Evolutionary conservation across 1,284 basidiomycete species (phyloP).

Genomic region (Neonothopanus nambi): DNA sequence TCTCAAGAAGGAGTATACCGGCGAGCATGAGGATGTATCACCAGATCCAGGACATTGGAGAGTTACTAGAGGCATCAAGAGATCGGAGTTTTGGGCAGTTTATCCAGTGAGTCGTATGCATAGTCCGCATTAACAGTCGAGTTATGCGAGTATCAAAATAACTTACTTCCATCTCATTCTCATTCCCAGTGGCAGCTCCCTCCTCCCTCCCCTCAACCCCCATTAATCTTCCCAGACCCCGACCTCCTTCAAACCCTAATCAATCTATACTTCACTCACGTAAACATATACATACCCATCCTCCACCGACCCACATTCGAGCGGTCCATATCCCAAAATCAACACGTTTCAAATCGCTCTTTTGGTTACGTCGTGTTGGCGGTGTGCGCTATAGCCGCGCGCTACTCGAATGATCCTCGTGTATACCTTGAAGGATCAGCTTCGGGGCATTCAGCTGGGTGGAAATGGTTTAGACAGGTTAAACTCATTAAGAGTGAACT

Average conservation of each 20-base stretch:
- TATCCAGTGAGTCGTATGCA: constrained; percentile 20
- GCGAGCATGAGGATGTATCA: constrained; percentile 7
- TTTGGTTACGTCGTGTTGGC: constrained; percentile 64
- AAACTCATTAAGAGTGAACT: constrained; percentile 41
- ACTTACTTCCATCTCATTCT: background rate
- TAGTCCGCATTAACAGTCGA: too few relatives aligned
- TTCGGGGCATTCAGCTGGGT: constrained; percentile 50
- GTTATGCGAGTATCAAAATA: background rate
- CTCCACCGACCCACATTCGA: constrained; percentile 67
- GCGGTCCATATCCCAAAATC: constrained; percentile 42
- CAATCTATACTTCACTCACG: constrained; percentile 56
- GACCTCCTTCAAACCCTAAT: constrained; percentile 56
- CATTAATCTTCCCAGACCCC: constrained; percentile 42
- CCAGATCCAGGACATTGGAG: too few relatives aligned
- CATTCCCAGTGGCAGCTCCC: constrained; percentile 27
- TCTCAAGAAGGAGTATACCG: constrained; percentile 44
- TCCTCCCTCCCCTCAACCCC: constrained; percentile 17
- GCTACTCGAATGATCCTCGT: constrained; percentile 58
- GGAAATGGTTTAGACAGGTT: constrained; percentile 52
- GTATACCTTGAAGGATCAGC: constrained; percentile 41
- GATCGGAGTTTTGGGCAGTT: constrained; percentile 20
- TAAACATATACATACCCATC: constrained; percentile 54
- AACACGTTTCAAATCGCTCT: constrained; percentile 50
- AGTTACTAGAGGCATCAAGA: background rate
- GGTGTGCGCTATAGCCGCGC: constrained; percentile 63